Evolutionary conservation across 1,284 basidiomycete species (phyloP).

Genomic region (Xerocomus nothofagi): DNA sequence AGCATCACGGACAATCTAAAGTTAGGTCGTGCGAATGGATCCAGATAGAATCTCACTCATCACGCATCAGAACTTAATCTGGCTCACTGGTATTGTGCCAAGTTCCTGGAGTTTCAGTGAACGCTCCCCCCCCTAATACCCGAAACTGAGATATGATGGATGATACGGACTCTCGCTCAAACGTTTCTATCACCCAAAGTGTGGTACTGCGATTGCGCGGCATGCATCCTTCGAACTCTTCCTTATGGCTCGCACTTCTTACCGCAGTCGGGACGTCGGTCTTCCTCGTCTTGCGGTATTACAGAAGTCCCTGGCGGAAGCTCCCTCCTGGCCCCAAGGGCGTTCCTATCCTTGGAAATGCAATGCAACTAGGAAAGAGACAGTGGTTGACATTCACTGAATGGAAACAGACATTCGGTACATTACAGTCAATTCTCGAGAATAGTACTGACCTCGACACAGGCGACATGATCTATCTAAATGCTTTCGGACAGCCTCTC

Average conservation of each 20-base stretch:
- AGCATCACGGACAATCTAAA: no score
- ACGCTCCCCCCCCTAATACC: not conserved
- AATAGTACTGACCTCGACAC: not conserved
- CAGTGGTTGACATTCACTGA: conserved; percentile 3
- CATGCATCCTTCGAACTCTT: not conserved
- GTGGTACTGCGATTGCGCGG: not conserved
- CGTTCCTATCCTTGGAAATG: conserved; percentile 1
- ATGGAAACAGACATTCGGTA: not conserved
- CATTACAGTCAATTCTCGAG: not conserved
- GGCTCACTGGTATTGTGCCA: not conserved
- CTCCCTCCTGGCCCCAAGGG: not conserved
- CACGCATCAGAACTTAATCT: not conserved
- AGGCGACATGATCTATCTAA: not conserved
- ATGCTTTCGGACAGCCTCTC: not conserved
- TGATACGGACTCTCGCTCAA: not conserved
- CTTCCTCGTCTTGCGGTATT: not conserved
- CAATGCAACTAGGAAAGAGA: not conserved
- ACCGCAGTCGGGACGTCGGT: not conserved
- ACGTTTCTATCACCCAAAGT: not conserved
- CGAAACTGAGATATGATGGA: not conserved
- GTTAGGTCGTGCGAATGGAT: no score
- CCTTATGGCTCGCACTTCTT: not conserved
- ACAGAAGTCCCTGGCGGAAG: not conserved
- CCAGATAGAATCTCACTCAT: not conserved
- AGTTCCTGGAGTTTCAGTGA: no score